These are phyloP conservation scores for Geotrichum restrictum DNA, from an alignment of 1,139 yeast species.

Conservation along the genomic window DNA sequence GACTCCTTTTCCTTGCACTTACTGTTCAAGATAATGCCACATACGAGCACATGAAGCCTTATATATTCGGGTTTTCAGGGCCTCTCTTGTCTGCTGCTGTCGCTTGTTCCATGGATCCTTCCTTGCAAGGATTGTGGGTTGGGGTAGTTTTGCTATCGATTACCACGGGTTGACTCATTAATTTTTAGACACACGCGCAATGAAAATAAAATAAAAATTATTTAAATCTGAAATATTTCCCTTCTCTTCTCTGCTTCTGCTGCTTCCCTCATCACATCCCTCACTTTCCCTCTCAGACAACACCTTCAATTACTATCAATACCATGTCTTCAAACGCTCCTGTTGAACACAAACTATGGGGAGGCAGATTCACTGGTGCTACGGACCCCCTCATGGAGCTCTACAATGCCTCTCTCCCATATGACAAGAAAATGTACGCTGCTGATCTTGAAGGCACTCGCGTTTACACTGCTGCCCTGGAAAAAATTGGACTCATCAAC, in stretches of 20 bases:
- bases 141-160: too few species aligned
- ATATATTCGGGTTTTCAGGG: too few species aligned
- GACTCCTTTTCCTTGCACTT: too few species aligned
- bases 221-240: background rate
- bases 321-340: conserved; percentile 24
- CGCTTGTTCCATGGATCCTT: too few species aligned
- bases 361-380: conserved; percentile 95
- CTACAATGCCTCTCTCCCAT: conserved; percentile 93
- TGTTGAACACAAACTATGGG: conserved; percentile 72
- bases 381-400: conserved; percentile 96
- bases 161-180: too few species aligned
- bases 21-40: too few species aligned
- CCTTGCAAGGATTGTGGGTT: too few species aligned
- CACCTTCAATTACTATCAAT: background rate
- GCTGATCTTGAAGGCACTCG: conserved; percentile 93
- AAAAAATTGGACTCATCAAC: conserved; percentile 70
- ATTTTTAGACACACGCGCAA: too few species aligned
- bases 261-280: background rate
- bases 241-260: background rate
- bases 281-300: background rate
- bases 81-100: too few species aligned
- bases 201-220: too few species aligned
- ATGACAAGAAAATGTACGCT: conserved; percentile 88
- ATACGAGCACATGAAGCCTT: too few species aligned
- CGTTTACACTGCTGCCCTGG: conserved; percentile 83